phyloP scores from a whole-genome alignment of 768 basidiomycete species.

The Russula earlei region DNA sequence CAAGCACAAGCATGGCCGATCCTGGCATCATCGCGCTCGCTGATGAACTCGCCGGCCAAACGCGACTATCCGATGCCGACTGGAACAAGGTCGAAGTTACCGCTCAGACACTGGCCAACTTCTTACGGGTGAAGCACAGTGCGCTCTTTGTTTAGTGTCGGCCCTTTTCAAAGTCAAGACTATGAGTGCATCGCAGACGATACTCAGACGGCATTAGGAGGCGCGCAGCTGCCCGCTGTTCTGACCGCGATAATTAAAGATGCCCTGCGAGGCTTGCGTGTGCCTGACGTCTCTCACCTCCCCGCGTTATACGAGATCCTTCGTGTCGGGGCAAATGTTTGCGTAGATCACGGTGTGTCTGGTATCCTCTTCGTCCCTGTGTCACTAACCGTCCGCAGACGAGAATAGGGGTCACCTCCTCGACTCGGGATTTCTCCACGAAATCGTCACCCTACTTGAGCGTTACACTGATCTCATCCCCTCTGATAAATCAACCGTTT shows the following conservation, averaged over 20 bases:
- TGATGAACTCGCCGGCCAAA: slow-evolving; percentile 7
- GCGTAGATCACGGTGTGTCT: slow-evolving; percentile 68
- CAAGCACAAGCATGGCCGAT: slow-evolving; percentile 12
- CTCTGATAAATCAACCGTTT: slow-evolving; percentile 26
- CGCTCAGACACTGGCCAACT: slow-evolving; percentile 15
- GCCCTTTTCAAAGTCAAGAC: background rate
- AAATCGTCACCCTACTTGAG: slow-evolving; percentile 57
- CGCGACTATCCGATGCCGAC: slow-evolving; percentile 13
- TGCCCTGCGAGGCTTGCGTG: slow-evolving; percentile 41
- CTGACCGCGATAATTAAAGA: slow-evolving; percentile 51
- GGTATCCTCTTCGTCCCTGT: background rate
- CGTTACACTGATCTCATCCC: slow-evolving; percentile 47
- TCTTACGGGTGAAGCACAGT: slow-evolving; percentile 14
- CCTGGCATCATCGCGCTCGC: slow-evolving; percentile 8
- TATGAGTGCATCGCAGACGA: slow-evolving; percentile 39
- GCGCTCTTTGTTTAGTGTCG: background rate
- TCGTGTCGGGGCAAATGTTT: slow-evolving; percentile 73
- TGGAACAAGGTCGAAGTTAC: slow-evolving; percentile 14
- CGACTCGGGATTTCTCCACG: slow-evolving; percentile 61
- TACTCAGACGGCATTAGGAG: slow-evolving; percentile 60
- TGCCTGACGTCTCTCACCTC: slow-evolving; percentile 38
- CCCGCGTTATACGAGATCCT: slow-evolving; percentile 57
- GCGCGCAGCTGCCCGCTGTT: slow-evolving; percentile 52
- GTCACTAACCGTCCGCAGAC: slow-evolving; percentile 35
- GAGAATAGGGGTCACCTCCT: slow-evolving; percentile 64